Percentiles rank a stretch among this genome's conserved stretches.
phyloP scores from a whole-genome alignment of 768 basidiomycete genomes.

The Dioszegia hungarica region DNA sequence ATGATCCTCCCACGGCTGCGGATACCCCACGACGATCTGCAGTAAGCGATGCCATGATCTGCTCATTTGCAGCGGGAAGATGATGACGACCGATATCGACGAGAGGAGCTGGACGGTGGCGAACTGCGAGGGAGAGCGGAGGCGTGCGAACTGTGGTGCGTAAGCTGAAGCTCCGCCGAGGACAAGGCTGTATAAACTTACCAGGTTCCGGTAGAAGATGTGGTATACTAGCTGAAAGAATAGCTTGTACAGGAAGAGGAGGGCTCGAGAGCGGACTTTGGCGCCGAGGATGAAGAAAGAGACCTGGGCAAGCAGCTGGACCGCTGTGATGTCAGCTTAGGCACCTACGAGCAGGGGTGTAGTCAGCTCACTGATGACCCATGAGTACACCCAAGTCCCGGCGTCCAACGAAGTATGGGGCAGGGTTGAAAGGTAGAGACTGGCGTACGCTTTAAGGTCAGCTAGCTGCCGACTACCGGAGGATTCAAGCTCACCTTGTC shows the following conservation, averaged over 20 bases:
- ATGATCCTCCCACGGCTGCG: constrained; percentile 50
- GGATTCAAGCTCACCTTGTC: constrained; percentile 49
- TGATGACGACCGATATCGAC: constrained; percentile 47
- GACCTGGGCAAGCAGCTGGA: constrained; percentile 42
- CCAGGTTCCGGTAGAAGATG: constrained; percentile 46
- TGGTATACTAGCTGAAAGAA: constrained; percentile 47
- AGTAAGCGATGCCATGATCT: constrained; percentile 46
- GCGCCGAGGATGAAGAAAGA: constrained; percentile 49
- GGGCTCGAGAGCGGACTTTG: constrained; percentile 50
- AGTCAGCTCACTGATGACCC: constrained; percentile 46
- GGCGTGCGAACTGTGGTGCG: constrained; percentile 48
- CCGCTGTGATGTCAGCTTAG: constrained; percentile 25
- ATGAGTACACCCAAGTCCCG: constrained; percentile 51
- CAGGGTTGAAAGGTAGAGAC: constrained; percentile 50
- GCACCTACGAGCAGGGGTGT: background rate
- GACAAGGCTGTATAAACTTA: constrained; percentile 13
- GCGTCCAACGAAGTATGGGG: constrained; percentile 52
- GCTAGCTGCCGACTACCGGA: background rate
- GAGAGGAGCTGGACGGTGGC: constrained; percentile 50
- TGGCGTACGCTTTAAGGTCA: constrained; percentile 45
- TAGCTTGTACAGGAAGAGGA: constrained; percentile 51
- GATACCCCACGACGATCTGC: constrained; percentile 44
- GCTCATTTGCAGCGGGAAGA: constrained; percentile 52
- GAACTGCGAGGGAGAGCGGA: constrained; percentile 49
- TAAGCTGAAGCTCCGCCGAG: background rate